Evolutionary conservation across 2,329 filamentous ascomycete genomes (phyloP).

Genomic region (Fusarium drepaniforme): DNA sequence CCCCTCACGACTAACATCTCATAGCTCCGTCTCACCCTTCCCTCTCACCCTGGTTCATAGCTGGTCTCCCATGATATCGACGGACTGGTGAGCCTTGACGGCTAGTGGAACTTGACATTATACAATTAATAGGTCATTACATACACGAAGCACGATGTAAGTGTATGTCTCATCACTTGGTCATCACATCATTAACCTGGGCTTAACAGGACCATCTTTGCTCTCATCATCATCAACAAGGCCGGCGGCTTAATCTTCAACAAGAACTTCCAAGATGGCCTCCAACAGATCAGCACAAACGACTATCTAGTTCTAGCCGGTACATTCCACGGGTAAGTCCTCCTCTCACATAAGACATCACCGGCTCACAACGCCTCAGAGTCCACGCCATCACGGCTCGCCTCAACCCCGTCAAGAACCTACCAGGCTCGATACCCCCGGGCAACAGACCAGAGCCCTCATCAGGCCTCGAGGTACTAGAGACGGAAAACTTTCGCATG

Average conservation of each 20-base stretch:
- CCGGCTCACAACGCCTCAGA: conserved; percentile 52
- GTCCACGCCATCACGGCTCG: conserved; percentile 78
- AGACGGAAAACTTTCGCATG: conserved; percentile 93
- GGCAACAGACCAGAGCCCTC: conserved; percentile 70
- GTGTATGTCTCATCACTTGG: background rate
- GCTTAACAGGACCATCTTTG: conserved; percentile 84
- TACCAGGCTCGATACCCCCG: conserved; percentile 51
- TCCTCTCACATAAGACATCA: conserved; percentile 14
- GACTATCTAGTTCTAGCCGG: conserved; percentile 97
- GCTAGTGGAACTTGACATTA: conserved; percentile 24
- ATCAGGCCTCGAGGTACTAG: conserved; percentile 90
- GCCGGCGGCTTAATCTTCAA: conserved; percentile 97
- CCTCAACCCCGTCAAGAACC: conserved; percentile 66
- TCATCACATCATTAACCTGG: conserved; percentile 4
- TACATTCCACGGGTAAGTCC: conserved; percentile 88
- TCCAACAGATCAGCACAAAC: conserved; percentile 92
- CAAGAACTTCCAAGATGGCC: conserved; percentile 87
- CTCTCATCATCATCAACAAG: conserved; percentile 98
- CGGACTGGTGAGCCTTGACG: conserved; percentile 39
- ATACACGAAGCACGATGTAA: conserved; percentile 34
- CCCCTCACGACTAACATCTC: conserved; percentile 2
- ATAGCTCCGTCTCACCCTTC: conserved; percentile 25
- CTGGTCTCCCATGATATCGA: conserved; percentile 32
- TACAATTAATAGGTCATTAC: conserved; percentile 16
- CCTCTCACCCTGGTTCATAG: conserved; percentile 34